Percentiles rank a stretch among this genome's conserved stretches.
Conservation (phyloP, 148 eudicot genomes). For the Limonium bicolor region DNA sequence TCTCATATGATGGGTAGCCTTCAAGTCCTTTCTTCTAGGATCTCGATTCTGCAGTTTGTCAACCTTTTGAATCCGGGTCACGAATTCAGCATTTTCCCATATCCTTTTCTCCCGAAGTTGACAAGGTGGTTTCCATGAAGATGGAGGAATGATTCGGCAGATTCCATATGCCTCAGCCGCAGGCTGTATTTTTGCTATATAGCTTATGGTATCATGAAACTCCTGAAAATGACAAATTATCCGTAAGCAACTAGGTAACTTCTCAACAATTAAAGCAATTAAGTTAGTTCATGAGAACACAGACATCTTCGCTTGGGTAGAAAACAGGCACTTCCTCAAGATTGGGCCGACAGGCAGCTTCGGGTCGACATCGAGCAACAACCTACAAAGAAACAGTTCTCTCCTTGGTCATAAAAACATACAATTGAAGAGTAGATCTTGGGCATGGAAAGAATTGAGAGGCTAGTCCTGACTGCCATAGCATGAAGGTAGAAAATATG, state of each 20-base stretch:
- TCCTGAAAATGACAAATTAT: constrained; percentile 40
- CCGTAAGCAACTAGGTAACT: constrained; percentile 1
- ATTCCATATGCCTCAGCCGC: constrained; percentile 83
- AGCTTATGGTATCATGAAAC: constrained; percentile 65
- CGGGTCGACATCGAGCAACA: constrained; percentile 77
- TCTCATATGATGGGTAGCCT: constrained; percentile 26
- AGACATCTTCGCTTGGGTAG: constrained; percentile 87
- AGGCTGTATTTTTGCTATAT: constrained; percentile 56
- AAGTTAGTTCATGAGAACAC: neutral
- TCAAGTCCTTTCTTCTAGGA: constrained; percentile 31
- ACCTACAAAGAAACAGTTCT: constrained; percentile 58
- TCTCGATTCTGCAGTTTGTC: constrained; percentile 92
- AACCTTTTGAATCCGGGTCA: constrained; percentile 75
- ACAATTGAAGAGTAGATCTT: no score
- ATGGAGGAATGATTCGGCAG: constrained; percentile 88
- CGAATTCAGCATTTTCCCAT: constrained; percentile 73
- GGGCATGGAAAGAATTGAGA: no score
- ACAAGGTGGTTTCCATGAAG: constrained; percentile 90
- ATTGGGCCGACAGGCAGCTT: constrained; percentile 62
- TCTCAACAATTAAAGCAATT: neutral
- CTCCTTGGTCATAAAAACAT: no score
- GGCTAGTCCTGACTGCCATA: no score
- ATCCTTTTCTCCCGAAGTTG: constrained; percentile 41
- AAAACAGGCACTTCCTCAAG: constrained; percentile 86
- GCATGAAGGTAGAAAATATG: no score